Evolutionary conservation across 176 grass and related monocot species (phyloP).

Genomic region (Triticum urartu): DNA sequence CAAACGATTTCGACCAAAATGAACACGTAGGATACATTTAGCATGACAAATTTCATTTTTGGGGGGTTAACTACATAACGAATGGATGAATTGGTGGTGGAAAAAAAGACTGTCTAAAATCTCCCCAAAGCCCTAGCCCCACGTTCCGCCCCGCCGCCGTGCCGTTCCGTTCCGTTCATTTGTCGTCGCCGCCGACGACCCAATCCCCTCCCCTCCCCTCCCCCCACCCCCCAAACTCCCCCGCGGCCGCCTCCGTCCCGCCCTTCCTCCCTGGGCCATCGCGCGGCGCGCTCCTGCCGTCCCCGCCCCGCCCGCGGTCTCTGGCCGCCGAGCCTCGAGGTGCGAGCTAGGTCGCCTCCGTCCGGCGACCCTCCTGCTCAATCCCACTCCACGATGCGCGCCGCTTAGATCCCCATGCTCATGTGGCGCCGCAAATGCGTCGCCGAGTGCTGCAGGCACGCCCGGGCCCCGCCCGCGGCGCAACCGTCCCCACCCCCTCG

Average conservation of each 20-base stretch:
- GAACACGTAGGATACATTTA: too few species aligned
- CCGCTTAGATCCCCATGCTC: slow-evolving; percentile 23
- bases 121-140: background rate
- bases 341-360: background rate
- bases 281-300: background rate
- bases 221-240: too few species aligned
- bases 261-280: background rate
- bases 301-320: background rate
- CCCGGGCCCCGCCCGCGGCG: background rate
- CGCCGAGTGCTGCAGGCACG: slow-evolving; percentile 30
- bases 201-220: background rate
- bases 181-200: background rate
- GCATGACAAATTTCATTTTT: too few species aligned
- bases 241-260: background rate
- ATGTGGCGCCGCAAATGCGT: slow-evolving; percentile 24
- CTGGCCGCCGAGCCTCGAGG: background rate
- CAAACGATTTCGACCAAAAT: background rate
- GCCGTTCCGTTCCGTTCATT: background rate
- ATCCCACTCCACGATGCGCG: background rate
- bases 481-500: background rate
- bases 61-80: too few species aligned
- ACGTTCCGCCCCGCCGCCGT: background rate
- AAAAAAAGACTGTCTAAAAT: background rate
- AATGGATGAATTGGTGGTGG: background rate
- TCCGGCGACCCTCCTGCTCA: background rate